A percentile compares a stretch with the other conserved stretches of the same genome.
Evolutionary conservation across 176 grass and related monocot genomes (phyloP).

Genomic region (Triticum timopheevii): DNA sequence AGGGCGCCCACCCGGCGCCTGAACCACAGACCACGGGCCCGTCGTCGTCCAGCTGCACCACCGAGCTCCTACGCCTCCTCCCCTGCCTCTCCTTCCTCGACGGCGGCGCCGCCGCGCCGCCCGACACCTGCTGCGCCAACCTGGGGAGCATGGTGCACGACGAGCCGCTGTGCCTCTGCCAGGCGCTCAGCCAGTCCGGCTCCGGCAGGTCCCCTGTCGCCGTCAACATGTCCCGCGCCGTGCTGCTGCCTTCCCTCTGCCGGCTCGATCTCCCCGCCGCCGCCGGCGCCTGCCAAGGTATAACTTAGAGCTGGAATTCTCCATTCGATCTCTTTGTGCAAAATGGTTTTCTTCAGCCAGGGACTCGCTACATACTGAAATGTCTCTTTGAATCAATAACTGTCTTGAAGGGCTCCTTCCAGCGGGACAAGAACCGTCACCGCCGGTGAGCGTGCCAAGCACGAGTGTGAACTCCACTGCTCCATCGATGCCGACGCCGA

Average conservation of each 20-base stretch:
- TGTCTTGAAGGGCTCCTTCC: slow-evolving; percentile 37
- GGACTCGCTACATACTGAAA: not conserved
- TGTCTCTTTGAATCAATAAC: not conserved
- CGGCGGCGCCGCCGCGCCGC: slow-evolving; percentile 32
- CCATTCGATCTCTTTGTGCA: not conserved
- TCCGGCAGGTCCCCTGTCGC: slow-evolving; percentile 40
- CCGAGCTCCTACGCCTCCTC: slow-evolving; percentile 48
- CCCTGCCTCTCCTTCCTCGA: slow-evolving; percentile 64
- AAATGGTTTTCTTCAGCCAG: not conserved
- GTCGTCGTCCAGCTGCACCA: slow-evolving; percentile 32
- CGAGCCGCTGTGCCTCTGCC: slow-evolving; percentile 69
- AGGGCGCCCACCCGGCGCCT: not conserved
- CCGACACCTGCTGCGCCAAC: slow-evolving; percentile 71
- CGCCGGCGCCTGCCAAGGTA: slow-evolving; percentile 52
- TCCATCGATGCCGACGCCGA: slow-evolving; percentile 19
- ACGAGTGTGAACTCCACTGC: slow-evolving; percentile 13
- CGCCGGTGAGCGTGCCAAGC: slow-evolving; percentile 29
- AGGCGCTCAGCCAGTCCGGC: slow-evolving; percentile 54
- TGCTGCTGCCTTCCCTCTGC: slow-evolving; percentile 63
- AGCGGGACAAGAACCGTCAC: slow-evolving; percentile 6
- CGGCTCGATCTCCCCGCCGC: slow-evolving; percentile 49
- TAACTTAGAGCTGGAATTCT: no score
- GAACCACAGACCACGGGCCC: slow-evolving; percentile 8
- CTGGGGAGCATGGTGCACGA: slow-evolving; percentile 62
- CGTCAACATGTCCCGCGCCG: slow-evolving; percentile 57